Percentiles rank a stretch among this genome's conserved stretches.
phyloP scores from a whole-genome alignment of 768 basidiomycete genomes.

The Hypholoma sublateritium region DNA sequence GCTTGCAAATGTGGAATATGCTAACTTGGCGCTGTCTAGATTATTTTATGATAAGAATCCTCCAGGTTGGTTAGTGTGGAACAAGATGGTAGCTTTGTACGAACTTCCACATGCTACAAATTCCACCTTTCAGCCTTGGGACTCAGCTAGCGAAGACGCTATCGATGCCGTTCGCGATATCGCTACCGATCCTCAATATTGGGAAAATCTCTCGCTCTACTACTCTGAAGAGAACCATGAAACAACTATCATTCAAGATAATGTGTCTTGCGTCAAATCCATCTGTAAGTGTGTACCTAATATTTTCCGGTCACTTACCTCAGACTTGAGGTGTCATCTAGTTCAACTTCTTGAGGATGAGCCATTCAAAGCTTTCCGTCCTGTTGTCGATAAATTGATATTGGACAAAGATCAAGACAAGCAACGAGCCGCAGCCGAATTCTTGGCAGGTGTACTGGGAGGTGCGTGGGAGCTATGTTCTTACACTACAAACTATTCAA shows the following conservation, averaged over 20 bases:
- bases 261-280: constrained; percentile 72
- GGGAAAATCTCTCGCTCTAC: constrained; percentile 66
- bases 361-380: constrained; percentile 61
- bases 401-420: constrained; percentile 78
- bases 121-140: constrained; percentile 63
- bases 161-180: constrained; percentile 49
- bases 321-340: constrained; percentile 23
- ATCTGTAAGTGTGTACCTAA: constrained; percentile 50
- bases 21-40: constrained; percentile 29
- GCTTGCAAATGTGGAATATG: background rate
- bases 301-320: background rate
- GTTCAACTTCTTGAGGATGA: constrained; percentile 80
- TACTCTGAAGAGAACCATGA: constrained; percentile 81
- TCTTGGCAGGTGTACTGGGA: constrained; percentile 71
- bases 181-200: constrained; percentile 52
- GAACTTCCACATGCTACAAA: constrained; percentile 43
- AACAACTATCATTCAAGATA: constrained; percentile 61
- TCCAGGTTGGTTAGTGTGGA: constrained; percentile 74
- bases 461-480: constrained; percentile 33
- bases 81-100: constrained; percentile 43
- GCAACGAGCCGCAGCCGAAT: constrained; percentile 84
- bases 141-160: constrained; percentile 48
- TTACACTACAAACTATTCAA: background rate
- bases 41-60: constrained; percentile 54
- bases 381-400: constrained; percentile 63